phyloP scores from a whole-genome alignment of 306 rosid species.

The Vachellia collinsii region DNA sequence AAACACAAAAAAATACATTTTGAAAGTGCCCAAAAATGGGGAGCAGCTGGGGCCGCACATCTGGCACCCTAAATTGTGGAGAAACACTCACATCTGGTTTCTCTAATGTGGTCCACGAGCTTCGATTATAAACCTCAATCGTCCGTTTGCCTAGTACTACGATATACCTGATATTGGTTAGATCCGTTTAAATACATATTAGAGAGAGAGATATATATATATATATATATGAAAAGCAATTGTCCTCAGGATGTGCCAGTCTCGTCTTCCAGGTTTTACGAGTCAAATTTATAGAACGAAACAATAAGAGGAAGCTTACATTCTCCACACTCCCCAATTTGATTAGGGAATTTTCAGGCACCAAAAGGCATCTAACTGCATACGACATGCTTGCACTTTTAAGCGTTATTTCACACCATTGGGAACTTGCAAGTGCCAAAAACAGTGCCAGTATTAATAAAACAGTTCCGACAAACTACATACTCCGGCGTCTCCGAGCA shows the following conservation, averaged over 20 bases:
- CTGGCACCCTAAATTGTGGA: no score
- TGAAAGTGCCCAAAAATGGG: no score
- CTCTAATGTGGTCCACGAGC: not conserved
- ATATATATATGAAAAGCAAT: not conserved
- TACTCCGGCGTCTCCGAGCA: slow-evolving; percentile 3
- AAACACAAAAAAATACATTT: no score
- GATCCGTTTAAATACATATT: not conserved
- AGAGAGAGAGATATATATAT: no score
- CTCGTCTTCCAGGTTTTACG: not conserved
- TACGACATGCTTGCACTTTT: no score
- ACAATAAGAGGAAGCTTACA: not conserved
- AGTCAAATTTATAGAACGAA: not conserved
- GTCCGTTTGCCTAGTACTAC: not conserved
- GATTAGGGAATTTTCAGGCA: not conserved
- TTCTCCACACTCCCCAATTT: not conserved
- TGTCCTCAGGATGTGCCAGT: not conserved
- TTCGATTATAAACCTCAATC: not conserved
- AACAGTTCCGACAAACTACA: slow-evolving; percentile 1
- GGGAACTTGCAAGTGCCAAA: not conserved
- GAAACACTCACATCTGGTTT: not conserved
- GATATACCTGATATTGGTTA: not conserved
- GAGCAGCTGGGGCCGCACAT: no score
- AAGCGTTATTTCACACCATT: not conserved
- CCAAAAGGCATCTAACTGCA: not conserved
- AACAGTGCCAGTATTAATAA: not conserved